These are phyloP conservation scores for Isoetes taiwanensis DNA, from an alignment of 75 land plant species.

Conservation along the genomic window DNA sequence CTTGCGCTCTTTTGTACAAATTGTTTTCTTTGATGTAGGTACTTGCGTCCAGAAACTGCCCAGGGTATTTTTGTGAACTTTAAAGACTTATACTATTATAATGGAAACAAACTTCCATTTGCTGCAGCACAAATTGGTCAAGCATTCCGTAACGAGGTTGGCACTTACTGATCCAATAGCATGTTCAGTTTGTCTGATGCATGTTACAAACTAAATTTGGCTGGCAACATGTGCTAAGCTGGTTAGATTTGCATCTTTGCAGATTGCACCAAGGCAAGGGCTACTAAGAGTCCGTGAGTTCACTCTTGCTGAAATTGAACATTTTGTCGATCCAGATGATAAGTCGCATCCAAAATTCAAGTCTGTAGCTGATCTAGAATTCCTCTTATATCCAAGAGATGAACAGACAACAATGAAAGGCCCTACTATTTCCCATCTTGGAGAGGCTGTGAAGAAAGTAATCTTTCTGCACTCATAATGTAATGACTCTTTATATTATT, in stretches of 20 bases:
- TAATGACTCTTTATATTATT: no score
- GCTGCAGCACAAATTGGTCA: constrained; percentile 97
- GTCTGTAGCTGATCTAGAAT: constrained; percentile 67
- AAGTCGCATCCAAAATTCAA: constrained; percentile 79
- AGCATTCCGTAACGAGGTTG: constrained; percentile 92
- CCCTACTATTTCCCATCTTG: constrained; percentile 40
- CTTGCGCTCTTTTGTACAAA: not conserved
- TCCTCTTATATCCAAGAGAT: constrained; percentile 75
- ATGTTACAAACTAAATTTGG: not conserved
- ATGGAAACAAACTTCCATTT: constrained; percentile 88
- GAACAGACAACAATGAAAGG: constrained; percentile 47
- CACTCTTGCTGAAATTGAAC: constrained; percentile 93
- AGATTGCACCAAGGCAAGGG: constrained; percentile 96
- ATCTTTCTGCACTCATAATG: no score
- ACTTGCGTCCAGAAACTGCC: constrained; percentile 94
- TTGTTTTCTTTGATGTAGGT: constrained; percentile 26
- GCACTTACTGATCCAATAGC: not conserved
- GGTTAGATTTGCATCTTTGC: constrained; percentile 4
- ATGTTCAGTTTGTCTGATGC: not conserved
- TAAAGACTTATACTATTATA: constrained; percentile 68
- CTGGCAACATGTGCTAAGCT: not conserved
- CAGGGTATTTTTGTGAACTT: constrained; percentile 98
- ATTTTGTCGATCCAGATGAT: constrained; percentile 88
- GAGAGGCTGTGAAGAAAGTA: constrained; percentile 79
- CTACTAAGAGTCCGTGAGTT: constrained; percentile 84